Conservation (phyloP, 2,329 filamentous ascomycete genomes). For the Neonectria ditissima region DNA sequence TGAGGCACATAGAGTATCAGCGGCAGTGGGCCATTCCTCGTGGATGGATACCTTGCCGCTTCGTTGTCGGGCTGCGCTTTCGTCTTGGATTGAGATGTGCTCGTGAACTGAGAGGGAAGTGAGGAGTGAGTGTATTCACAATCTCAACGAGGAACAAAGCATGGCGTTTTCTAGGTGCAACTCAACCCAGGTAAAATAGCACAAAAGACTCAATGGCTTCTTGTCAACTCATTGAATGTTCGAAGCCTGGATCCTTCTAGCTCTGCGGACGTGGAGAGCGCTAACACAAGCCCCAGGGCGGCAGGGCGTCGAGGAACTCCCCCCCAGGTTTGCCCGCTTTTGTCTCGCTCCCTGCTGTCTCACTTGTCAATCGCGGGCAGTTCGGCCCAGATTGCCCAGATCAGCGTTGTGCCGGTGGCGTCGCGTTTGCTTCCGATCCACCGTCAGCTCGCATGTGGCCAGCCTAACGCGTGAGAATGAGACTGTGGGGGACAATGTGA, state of each 20-base stretch:
- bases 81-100: background rate
- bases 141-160: background rate
- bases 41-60: background rate
- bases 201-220: background rate
- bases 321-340: background rate
- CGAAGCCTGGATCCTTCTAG: background rate
- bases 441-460: background rate
- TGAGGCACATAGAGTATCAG: background rate
- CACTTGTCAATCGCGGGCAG: background rate
- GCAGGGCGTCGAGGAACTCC: constrained; percentile 6
- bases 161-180: background rate
- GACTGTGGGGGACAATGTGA: background rate
- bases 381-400: background rate
- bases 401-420: background rate
- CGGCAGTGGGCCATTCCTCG: background rate
- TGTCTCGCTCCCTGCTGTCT: background rate
- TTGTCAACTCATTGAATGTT: constrained; percentile 5
- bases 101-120: background rate
- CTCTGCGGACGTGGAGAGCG: background rate
- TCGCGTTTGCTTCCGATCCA: background rate
- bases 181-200: background rate
- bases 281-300: constrained; percentile 3
- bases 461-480: background rate
- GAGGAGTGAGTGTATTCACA: background rate
- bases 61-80: background rate